Evolutionary conservation across 139 green algal genomes (phyloP), one percentile per base, ranked within the genome.

Genomic region (Micractinium sp.): DNA sequence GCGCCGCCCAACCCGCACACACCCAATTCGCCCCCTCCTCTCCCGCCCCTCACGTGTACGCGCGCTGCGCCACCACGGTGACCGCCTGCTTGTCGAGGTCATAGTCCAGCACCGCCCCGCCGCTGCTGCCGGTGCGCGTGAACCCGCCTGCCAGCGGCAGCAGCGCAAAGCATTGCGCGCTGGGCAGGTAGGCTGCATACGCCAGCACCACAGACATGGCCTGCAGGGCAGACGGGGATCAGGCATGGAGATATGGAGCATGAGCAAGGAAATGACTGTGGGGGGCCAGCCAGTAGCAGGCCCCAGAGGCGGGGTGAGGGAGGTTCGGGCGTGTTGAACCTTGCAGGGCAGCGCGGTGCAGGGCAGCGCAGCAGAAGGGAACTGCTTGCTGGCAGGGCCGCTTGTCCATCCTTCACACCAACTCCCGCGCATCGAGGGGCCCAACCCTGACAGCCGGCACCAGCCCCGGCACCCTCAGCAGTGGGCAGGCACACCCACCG

Each of bases 81-180:
- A 97, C 96, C 0, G 82, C 69, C 79, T 94, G 88, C 5, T 36
- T 83, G 27, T 94, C 90, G 0, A 89, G 20, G 81, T 98, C 93
- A 84, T 97, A 98, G 91, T 99, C 97, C 78, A 99, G 38, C n/a
- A 71, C 80, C 47, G 90, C 94, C 89, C 88, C 95, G 77, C 35
- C 86, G 22, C 93, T 92, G 89, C 93, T 94, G 69, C 95, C 94
- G 0, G 95, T 96, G 82, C 94, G 92, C 0, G 67, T 66, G 61
- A 97, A 83, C 19, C 71, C 75, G 53, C 80, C 81, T 16, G 94
- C 86, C 22, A 97, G 31, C 3, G 97, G 97, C 90, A 99, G 91
- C 63, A 99, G 88, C 18, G 97, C 97, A 93, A 99, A 99, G 92
- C 95, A 97, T 61, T 94, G 81, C 14, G 96, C 98, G 31, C 93